A percentile compares a stretch with the other conserved stretches of the same genome.
phyloP scores from a whole-genome alignment of 2,329 filamentous ascomycete genomes.

The Plenodomus tracheiphilus region DNA sequence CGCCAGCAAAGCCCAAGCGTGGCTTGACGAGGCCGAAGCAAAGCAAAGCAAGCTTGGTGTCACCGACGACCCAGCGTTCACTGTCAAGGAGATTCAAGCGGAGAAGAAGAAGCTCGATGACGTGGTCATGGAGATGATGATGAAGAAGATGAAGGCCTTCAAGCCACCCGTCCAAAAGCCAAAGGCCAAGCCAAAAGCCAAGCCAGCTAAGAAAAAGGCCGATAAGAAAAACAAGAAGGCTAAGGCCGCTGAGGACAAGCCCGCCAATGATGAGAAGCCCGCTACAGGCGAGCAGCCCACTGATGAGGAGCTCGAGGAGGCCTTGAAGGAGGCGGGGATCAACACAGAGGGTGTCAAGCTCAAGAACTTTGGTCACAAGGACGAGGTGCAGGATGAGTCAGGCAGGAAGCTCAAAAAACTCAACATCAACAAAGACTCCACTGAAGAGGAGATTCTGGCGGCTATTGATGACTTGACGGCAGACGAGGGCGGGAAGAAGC shows the following conservation, averaged over 20 bases:
- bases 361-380: conserved; percentile 17
- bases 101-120: conserved; percentile 74
- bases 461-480: conserved; percentile 50
- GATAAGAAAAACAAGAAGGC: conserved; percentile 31
- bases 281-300: conserved; percentile 26
- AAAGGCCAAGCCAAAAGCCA: conserved; percentile 40
- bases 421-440: conserved; percentile 29
- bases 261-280: conserved; percentile 25
- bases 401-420: conserved; percentile 29
- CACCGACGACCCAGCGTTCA: conserved; percentile 75
- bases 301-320: conserved; percentile 35
- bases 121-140: conserved; percentile 69
- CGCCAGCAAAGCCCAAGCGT: conserved; percentile 66
- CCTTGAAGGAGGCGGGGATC: conserved; percentile 37
- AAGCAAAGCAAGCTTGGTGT: conserved; percentile 54
- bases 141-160: conserved; percentile 56
- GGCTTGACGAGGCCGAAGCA: conserved; percentile 72
- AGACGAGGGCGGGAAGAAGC: conserved; percentile 12
- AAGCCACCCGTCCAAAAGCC: conserved; percentile 44
- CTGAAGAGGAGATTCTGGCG: conserved; percentile 51
- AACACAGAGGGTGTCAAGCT: conserved; percentile 32
- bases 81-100: conserved; percentile 66
- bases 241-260: conserved; percentile 18
- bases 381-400: conserved; percentile 24
- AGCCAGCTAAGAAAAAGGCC: conserved; percentile 29